Base-by-base conservation (phyloP, 805 yeast genomes). In the Cyberlindnera saturnus region DNA sequence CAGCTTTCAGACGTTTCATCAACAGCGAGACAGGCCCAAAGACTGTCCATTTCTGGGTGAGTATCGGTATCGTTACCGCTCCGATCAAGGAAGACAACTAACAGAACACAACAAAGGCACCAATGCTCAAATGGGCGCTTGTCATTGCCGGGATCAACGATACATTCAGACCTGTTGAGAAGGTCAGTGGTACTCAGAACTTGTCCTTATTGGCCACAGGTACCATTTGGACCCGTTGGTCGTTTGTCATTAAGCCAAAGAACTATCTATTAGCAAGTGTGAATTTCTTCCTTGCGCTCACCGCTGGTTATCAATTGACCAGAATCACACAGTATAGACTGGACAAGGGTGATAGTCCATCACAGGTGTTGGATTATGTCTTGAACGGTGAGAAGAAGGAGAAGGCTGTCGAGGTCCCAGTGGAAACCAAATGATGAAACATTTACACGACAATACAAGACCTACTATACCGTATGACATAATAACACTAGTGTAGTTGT, bases 181-280 rank as follows among this genome's bases (percentile, higher is more conserved):
- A 82, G 57, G 73, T 91, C 39, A 82, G 93, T 32, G 96, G 97
- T 45, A 82, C 96, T 19, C 96, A 86, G 66, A 68, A 62, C 79
- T 47, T 57, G 36, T 56, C 98, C 2, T 73, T 91, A 45, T 74
- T 86, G 55, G 89, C 90, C 38, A 91, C 99, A 1, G 99, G 97
- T 43, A 79, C 79, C 42, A 88, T 91, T 56, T 91, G 99, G 99
- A 91, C 99, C 31, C 80, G 99, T 65, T 91, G 98, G 98, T 89
- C 96, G 14, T 77, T 90, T 66, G 93, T 90, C 50, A 91, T 91
- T 60, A 79, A 71, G 51, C 99, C 99, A 34, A 82, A 84, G 67
- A 91, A 91, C 67, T 73, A 75, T 54, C 69, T 93, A 48, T 73
- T 93, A 52, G 99, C 98, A 4, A 79, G 91, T 26, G 99, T 91